These are phyloP conservation scores for Plantago elongata DNA, from an alignment of 257 asterid genomes.

Conservation along the genomic window DNA sequence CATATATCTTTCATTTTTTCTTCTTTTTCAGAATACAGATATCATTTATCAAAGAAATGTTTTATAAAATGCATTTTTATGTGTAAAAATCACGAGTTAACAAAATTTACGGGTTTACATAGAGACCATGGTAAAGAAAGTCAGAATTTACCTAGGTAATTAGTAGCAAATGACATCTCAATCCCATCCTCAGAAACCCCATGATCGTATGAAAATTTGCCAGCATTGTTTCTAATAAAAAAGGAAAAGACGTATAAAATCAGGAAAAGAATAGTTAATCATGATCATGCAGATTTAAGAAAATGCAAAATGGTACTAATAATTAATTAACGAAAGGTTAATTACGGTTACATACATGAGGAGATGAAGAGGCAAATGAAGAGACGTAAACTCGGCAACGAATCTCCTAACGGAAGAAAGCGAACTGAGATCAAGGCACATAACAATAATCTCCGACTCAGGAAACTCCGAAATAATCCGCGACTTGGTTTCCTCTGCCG, in stretches of 20 bases:
- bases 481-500: conserved; percentile 71
- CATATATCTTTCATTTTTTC: no score
- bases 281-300: neutral
- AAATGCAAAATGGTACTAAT: no score
- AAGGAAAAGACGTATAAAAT: neutral
- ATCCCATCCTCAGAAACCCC: conserved; percentile 83
- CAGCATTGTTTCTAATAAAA: conserved; percentile 82
- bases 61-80: no score
- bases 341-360: conserved; percentile 70
- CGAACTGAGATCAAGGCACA: conserved; percentile 87
- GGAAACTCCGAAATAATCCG: conserved; percentile 68
- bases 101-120: no score
- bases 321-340: neutral
- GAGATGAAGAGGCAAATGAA: conserved; percentile 68
- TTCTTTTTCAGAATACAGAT: no score
- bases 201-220: conserved; percentile 75
- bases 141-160: conserved; percentile 54
- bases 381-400: conserved; percentile 57
- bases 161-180: conserved; percentile 96
- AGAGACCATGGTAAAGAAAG: neutral
- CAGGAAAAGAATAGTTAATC: no score
- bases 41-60: no score
- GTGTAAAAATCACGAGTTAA: no score
- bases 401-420: conserved; percentile 63
- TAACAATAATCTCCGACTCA: conserved; percentile 52